These are phyloP conservation scores for Calophaca sinica DNA, from an alignment of 306 rosid species.

Conservation along the genomic window DNA sequence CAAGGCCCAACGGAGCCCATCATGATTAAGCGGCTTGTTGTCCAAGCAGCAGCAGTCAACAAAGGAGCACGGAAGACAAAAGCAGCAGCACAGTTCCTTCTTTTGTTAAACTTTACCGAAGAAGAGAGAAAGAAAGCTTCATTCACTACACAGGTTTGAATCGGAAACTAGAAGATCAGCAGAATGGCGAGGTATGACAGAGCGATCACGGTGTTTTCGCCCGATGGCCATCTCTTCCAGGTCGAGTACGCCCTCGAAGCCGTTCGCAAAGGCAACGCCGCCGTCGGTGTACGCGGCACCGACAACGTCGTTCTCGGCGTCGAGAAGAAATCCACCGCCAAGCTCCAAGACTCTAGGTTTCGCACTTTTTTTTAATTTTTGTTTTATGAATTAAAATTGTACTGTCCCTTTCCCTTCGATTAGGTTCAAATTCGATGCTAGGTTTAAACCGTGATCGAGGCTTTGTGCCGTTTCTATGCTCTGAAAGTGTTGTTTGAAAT, in stretches of 20 bases:
- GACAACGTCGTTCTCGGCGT: constrained; percentile 98
- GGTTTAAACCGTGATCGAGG: not conserved
- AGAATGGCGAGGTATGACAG: constrained; percentile 96
- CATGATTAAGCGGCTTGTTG: constrained; percentile 28
- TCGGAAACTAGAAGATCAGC: not conserved
- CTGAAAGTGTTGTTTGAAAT: not conserved
- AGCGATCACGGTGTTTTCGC: constrained; percentile 96
- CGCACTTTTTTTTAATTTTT: not conserved
- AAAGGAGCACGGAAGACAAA: not conserved
- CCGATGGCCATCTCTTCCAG: constrained; percentile 97
- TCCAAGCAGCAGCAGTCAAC: constrained; percentile 19
- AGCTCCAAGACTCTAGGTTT: constrained; percentile 93
- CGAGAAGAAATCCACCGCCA: constrained; percentile 94
- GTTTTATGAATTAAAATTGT: not conserved
- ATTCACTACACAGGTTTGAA: not conserved
- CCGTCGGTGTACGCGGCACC: constrained; percentile 98
- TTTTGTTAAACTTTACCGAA: not conserved
- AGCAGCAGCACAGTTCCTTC: not conserved
- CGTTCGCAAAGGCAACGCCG: constrained; percentile 99
- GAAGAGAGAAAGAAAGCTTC: constrained; percentile 8
- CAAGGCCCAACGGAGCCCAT: not conserved
- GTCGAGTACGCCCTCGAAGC: constrained; percentile 99
- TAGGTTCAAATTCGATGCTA: not conserved
- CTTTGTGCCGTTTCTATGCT: not conserved
- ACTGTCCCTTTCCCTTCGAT: not conserved